phyloP scores from a whole-genome alignment of 106 monocot genomes.

The Gastrodia elata region DNA sequence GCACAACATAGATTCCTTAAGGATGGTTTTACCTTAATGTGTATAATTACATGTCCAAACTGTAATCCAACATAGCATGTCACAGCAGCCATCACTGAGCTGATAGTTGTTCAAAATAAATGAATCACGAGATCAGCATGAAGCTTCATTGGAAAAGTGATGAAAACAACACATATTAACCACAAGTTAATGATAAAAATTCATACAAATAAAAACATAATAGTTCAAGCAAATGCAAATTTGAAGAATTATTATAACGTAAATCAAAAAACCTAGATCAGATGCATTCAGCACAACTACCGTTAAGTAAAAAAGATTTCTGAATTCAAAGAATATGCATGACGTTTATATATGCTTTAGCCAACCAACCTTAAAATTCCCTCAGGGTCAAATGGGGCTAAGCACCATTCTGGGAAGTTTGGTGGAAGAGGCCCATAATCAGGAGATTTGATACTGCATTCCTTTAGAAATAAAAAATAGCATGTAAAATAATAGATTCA shows the following conservation, averaged over 20 bases:
- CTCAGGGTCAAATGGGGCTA: slow-evolving; percentile 96
- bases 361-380: slow-evolving; percentile 70
- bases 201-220: too few relatives aligned
- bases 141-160: background rate
- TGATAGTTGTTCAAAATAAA: slow-evolving; percentile 18
- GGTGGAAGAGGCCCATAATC: slow-evolving; percentile 88
- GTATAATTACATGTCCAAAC: slow-evolving; percentile 68
- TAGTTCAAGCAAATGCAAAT: too few relatives aligned
- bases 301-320: background rate
- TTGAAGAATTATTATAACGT: background rate
- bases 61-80: slow-evolving; percentile 84
- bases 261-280: background rate
- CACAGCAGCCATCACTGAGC: slow-evolving; percentile 81
- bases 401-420: slow-evolving; percentile 80
- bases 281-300: background rate
- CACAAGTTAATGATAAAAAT: too few relatives aligned
- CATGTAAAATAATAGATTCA: background rate
- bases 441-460: slow-evolving; percentile 85
- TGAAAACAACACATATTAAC: background rate
- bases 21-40: slow-evolving; percentile 45
- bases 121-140: slow-evolving; percentile 2
- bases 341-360: background rate
- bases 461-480: slow-evolving; percentile 27
- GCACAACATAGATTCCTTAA: background rate
- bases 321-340: background rate